Percentiles rank a stretch among this genome's conserved stretches.
Evolutionary conservation across 345 rosid genomes (phyloP).

Genomic region (Noccaea caerulescens): DNA sequence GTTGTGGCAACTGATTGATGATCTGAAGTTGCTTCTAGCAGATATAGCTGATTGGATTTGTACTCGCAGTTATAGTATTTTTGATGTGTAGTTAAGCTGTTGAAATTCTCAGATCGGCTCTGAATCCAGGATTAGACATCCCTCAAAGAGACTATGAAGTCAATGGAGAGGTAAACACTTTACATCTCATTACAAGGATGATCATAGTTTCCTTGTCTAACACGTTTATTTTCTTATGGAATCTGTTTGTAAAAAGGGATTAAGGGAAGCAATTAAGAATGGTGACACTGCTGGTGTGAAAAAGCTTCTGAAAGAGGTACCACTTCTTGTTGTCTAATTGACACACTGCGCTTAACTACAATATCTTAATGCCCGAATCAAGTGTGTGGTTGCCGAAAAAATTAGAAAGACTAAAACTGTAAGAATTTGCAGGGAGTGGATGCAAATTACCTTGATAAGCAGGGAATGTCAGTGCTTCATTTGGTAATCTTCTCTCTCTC

Average conservation of each 20-base stretch:
- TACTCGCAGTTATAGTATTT: neutral
- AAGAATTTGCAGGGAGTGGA: slow-evolving; percentile 69
- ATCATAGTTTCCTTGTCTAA: neutral
- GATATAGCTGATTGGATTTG: neutral
- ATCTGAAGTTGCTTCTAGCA: neutral
- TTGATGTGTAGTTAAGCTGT: slow-evolving; percentile 30
- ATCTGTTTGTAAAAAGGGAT: slow-evolving; percentile 59
- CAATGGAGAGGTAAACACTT: slow-evolving; percentile 75
- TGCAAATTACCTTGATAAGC: slow-evolving; percentile 89
- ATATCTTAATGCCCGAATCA: neutral
- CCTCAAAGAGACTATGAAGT: slow-evolving; percentile 76
- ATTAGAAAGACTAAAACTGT: slow-evolving; percentile 21
- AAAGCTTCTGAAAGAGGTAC: slow-evolving; percentile 85
- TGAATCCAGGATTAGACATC: slow-evolving; percentile 58
- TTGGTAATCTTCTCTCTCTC: slow-evolving; percentile 52
- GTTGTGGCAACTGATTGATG: neutral
- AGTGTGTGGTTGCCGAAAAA: neutral
- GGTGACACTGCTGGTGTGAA: slow-evolving; percentile 75
- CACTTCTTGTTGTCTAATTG: neutral
- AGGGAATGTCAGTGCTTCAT: slow-evolving; percentile 90
- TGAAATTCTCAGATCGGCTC: slow-evolving; percentile 56
- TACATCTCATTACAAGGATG: neutral
- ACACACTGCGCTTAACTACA: neutral
- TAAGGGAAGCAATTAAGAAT: slow-evolving; percentile 95
- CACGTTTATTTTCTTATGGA: neutral